Evolutionary conservation across 192 early-diverging fungal species (phyloP).

Genomic region (Coemansia umbellata): DNA sequence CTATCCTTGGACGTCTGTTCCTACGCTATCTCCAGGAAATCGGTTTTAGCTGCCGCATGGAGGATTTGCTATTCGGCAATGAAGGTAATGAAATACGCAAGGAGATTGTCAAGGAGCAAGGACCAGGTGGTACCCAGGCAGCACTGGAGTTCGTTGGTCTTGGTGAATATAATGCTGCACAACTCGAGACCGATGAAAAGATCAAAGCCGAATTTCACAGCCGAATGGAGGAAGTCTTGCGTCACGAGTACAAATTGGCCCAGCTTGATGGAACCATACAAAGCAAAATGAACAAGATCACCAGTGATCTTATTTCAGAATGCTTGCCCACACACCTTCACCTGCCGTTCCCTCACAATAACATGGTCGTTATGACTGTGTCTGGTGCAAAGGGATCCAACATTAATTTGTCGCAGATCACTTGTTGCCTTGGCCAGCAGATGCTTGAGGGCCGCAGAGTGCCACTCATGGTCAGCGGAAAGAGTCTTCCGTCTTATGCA

Average conservation of each 20-base stretch:
- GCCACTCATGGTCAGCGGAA: slow-evolving; percentile 96
- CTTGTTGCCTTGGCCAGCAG: slow-evolving; percentile 95
- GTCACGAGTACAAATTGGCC: slow-evolving; percentile 78
- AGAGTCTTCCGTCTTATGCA: slow-evolving; percentile 90
- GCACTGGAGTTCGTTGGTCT: slow-evolving; percentile 74
- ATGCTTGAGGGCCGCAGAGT: slow-evolving; percentile 97
- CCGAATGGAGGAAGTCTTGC: slow-evolving; percentile 82
- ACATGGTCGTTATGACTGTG: slow-evolving; percentile 99
- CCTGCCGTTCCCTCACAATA: slow-evolving; percentile 86
- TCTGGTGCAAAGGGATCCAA: slow-evolving; percentile 97
- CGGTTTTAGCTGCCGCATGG: slow-evolving; percentile 98
- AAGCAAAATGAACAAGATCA: slow-evolving; percentile 75
- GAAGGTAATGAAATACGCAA: slow-evolving; percentile 76
- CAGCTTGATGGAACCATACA: slow-evolving; percentile 89
- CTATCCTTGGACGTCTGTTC: slow-evolving; percentile 87
- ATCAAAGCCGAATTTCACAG: slow-evolving; percentile 58
- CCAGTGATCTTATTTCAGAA: slow-evolving; percentile 45
- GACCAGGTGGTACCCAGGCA: slow-evolving; percentile 64
- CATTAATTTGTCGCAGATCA: slow-evolving; percentile 96
- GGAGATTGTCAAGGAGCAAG: slow-evolving; percentile 63
- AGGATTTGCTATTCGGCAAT: slow-evolving; percentile 85
- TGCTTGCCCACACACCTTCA: slow-evolving; percentile 43
- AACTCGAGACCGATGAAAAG: slow-evolving; percentile 24
- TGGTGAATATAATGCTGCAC: slow-evolving; percentile 40
- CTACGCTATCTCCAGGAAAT: slow-evolving; percentile 80